Evolutionary conservation across 768 basidiomycete species (phyloP), one percentile per base, ranked within the genome.

Genomic region (Leccinum subtestaceum): DNA sequence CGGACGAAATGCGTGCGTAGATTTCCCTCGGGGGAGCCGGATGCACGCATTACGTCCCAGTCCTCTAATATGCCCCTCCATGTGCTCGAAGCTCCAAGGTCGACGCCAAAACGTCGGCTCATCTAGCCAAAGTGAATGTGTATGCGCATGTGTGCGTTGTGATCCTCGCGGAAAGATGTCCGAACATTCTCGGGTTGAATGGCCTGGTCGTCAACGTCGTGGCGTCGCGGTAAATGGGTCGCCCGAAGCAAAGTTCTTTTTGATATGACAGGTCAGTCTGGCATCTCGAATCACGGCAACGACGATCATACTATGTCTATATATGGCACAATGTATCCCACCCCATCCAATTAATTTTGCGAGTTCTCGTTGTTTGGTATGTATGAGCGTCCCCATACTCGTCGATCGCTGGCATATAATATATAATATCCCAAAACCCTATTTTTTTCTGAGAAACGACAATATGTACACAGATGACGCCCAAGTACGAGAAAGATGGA

Each of bases 261-360:
- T 21, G 49, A 34, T 46, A 17, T 15, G 56, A 58, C 45, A 55
- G 62, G 53, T 55, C 58, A 23, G 57, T 36, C 57, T 55, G 45
- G 46, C 56, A 63, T 55, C 46, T 58, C 50, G 62, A 63, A 63
- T 49, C 61, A 43, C 25, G 57, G 47, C 25, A 48, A 49, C 60
- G 64, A 66, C 64, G 64, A 66, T 65, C 64, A 27, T 48, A 32
- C 49, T 57, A 49, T 57, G 36, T 5, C 64, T 23, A 53, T 38
- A 54, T 55, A 21, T 25, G 15, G 60, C 6, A 31, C 23, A 15
- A 17, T 53, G 34, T 63, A 56, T 61, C 47, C 4, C n/a, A 25
- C 27, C 48, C 13, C n/a, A 45, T 11, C 43, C 43, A 45, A 45
- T 45, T 45, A 45, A 45, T 45, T 19, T 45, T 45, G 19, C 10